Evolutionary conservation across 1,284 basidiomycete species (phyloP), one percentile per base, ranked within the genome.

Genomic region (Ceratobasidium sp.): DNA sequence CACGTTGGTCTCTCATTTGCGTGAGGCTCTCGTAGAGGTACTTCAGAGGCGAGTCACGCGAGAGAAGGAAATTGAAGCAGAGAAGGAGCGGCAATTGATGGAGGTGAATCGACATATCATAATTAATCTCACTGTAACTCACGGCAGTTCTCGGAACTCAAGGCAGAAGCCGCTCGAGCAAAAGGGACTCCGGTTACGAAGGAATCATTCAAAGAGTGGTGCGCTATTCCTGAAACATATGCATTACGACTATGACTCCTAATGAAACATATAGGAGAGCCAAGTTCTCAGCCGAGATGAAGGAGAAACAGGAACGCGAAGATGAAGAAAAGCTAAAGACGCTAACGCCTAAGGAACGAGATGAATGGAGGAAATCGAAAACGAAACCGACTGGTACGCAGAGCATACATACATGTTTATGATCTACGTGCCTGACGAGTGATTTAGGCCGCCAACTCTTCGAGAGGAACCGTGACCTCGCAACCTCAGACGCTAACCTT

Each of bases 91-190:
- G 52, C 81, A 87, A 65, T 87, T 84, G 49, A 81, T 96, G 60
- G 93, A 95, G 85, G 93, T 92, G 77, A 56, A 31, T 27, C 25
- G 50, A 52, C 43, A 35, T 65, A 40, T 22, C 64, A 22, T 35
- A 25, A 34, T 34, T 45, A 57, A 17, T 20, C 40, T 22, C 13
- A 58, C 72, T 38, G 42, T 53, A n/a, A 3, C 0, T 38, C n/a
- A n/a, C n/a, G n/a, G 22, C 43, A 17, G 8, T 20, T 10, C 8
- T 25, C 52, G 31, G 35, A 65, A 57, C n/a, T 55, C 40, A 73
- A 96, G 92, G 94, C 87, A 52, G 94, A 96, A 77, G 93, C 93
- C 76, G 89, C 88, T 43, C 88, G 91, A 72, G 96, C 92, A 69
- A 86, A 90, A 69, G 96, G 96, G 43, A 98, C 96, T 13, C 88